Conservation (phyloP, 1,139 yeast genomes). For the Kodamaea plutei region DNA sequence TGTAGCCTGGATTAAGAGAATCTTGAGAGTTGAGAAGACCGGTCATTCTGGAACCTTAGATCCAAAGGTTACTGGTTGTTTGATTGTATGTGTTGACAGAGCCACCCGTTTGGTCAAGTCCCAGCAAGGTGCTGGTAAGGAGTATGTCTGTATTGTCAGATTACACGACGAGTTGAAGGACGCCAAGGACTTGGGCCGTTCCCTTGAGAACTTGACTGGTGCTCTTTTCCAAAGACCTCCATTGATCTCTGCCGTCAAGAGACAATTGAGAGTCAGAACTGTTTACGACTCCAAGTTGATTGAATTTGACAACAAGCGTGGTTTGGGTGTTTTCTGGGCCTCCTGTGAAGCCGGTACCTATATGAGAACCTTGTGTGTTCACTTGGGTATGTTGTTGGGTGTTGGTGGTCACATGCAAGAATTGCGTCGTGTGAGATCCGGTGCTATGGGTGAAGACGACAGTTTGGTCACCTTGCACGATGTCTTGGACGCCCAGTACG, state of each 20-base stretch:
- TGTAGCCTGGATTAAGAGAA: conserved; percentile 98
- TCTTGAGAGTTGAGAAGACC: conserved; percentile 90
- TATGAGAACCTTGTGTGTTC: conserved; percentile 99
- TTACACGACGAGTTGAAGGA: conserved; percentile 90
- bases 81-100: conserved; percentile 95
- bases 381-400: conserved; percentile 94
- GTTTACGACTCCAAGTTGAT: conserved; percentile 93
- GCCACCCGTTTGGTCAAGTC: conserved; percentile 97
- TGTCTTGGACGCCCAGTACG: conserved; percentile 96
- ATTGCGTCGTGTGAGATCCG: conserved; percentile 97
- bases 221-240: conserved; percentile 99
- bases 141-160: conserved; percentile 96
- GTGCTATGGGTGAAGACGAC: conserved; percentile 88
- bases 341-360: conserved; percentile 99
- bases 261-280: conserved; percentile 97
- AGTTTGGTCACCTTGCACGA: conserved; percentile 94
- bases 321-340: conserved; percentile 98
- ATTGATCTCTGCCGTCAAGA: conserved; percentile 95
- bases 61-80: conserved; percentile 97
- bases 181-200: conserved; percentile 83
- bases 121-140: conserved; percentile 99
- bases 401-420: conserved; percentile 99
- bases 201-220: conserved; percentile 93
- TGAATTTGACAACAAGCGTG: conserved; percentile 96
- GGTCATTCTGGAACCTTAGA: conserved; percentile 99